Evolutionary conservation across 805 yeast genomes (phyloP).

Genomic region (Cyberlindnera lachancei): DNA sequence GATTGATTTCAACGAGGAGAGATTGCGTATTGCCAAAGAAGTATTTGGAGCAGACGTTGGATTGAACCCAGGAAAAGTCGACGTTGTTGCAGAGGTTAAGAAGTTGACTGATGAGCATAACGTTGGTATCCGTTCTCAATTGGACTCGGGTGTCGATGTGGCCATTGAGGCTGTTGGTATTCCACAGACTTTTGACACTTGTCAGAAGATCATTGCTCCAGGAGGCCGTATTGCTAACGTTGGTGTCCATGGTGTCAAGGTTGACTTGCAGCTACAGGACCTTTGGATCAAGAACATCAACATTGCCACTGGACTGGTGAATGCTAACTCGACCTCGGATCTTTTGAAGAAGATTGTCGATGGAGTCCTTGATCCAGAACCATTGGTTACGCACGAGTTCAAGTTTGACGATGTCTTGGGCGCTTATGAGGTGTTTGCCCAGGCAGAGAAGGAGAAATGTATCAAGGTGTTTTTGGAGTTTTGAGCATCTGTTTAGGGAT

Average conservation of each 20-base stretch:
- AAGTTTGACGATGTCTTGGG: constrained; percentile 45
- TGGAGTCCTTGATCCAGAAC: constrained; percentile 34
- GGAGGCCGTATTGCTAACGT: constrained; percentile 64
- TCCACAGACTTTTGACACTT: constrained; percentile 51
- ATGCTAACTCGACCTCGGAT: constrained; percentile 35
- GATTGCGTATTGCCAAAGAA: constrained; percentile 48
- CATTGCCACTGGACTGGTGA: constrained; percentile 43
- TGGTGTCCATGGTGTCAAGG: constrained; percentile 43
- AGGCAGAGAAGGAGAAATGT: constrained; percentile 47
- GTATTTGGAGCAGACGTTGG: constrained; percentile 53
- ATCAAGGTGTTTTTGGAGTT: constrained; percentile 35
- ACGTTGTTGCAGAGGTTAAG: constrained; percentile 32
- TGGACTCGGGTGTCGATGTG: constrained; percentile 47
- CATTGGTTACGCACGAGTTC: constrained; percentile 54
- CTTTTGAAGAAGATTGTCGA: constrained; percentile 29
- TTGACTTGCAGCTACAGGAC: constrained; percentile 34
- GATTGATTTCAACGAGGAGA: constrained; percentile 51
- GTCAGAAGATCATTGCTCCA: constrained; percentile 44
- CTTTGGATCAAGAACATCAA: constrained; percentile 38
- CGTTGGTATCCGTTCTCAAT: constrained; percentile 17
- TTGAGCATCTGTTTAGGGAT: no score
- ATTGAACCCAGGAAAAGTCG: constrained; percentile 43
- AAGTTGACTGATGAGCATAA: constrained; percentile 22
- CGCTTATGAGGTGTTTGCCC: constrained; percentile 53
- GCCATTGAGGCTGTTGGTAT: constrained; percentile 63